Percentiles rank a stretch among this genome's conserved stretches.
These are phyloP conservation scores for Rhodocollybia butyracea DNA, from an alignment of 768 basidiomycete species.

Conservation along the genomic window DNA sequence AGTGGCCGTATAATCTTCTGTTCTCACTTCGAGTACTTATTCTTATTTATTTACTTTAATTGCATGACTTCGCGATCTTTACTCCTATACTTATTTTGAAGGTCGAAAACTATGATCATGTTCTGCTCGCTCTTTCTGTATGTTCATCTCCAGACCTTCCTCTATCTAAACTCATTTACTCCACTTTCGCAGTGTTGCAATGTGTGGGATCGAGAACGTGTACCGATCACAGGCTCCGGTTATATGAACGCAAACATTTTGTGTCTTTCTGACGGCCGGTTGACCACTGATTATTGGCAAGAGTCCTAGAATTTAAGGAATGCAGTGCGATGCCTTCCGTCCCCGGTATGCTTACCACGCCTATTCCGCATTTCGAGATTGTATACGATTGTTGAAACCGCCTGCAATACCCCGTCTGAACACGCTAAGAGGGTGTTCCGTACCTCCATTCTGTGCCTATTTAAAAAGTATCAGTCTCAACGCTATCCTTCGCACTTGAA, in stretches of 20 bases:
- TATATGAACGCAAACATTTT: too few relatives aligned
- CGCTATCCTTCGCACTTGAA: not conserved
- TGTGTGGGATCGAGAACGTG: too few relatives aligned
- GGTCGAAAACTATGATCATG: too few relatives aligned
- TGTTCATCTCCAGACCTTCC: too few relatives aligned
- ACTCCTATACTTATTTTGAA: not conserved
- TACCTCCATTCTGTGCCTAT: not conserved
- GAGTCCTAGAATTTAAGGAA: too few relatives aligned
- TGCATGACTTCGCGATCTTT: not conserved
- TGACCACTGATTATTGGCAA: too few relatives aligned
- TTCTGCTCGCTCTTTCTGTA: too few relatives aligned
- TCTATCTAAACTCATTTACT: not conserved
- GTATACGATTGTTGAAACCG: not conserved
- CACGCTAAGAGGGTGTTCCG: not conserved
- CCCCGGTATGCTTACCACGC: not conserved
- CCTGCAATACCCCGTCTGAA: not conserved
- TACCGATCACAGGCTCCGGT: too few relatives aligned
- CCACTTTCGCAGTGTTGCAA: not conserved
- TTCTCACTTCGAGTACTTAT: not conserved
- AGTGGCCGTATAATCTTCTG: conserved; percentile 27
- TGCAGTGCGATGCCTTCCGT: not conserved
- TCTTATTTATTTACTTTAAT: not conserved
- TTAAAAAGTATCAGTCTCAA: not conserved
- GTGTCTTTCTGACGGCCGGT: too few relatives aligned
- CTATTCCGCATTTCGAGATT: not conserved